phyloP scores from a whole-genome alignment of 2,329 filamentous ascomycete genomes.

The Calonectria henricotiae region DNA sequence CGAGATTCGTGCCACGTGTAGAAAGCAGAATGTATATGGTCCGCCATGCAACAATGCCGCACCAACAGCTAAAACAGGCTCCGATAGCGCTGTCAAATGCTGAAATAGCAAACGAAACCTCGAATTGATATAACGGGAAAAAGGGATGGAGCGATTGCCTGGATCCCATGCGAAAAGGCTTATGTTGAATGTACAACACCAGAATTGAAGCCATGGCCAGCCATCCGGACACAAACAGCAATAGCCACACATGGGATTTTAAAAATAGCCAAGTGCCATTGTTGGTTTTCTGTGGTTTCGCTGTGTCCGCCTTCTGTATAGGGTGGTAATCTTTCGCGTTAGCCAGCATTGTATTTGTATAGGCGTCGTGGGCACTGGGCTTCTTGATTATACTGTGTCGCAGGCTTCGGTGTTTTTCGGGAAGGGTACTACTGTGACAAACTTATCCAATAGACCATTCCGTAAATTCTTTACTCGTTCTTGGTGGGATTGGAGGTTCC shows the following conservation, averaged over 20 bases:
- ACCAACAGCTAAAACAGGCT: not conserved
- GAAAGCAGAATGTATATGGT: not conserved
- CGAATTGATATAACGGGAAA: not conserved
- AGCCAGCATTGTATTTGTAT: not conserved
- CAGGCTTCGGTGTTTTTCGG: no score
- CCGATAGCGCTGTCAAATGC: not conserved
- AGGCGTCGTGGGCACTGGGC: not conserved
- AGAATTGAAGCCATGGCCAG: not conserved
- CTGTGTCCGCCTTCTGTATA: not conserved
- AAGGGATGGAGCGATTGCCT: not conserved
- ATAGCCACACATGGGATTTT: not conserved
- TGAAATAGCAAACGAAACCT: not conserved
- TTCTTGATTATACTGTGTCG: no score
- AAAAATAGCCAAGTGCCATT: not conserved
- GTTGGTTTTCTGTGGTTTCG: not conserved
- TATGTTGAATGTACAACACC: not conserved
- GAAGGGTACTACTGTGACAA: no score
- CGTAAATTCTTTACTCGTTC: no score
- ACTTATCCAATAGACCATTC: no score
- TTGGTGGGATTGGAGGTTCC: no score
- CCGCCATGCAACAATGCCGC: not conserved
- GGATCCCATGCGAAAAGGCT: not conserved
- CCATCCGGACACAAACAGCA: not conserved
- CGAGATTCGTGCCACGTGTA: not conserved
- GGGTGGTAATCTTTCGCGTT: not conserved